Base-by-base conservation (phyloP, 805 yeast species). In the Cyberlindnera euphorbiae region DNA sequence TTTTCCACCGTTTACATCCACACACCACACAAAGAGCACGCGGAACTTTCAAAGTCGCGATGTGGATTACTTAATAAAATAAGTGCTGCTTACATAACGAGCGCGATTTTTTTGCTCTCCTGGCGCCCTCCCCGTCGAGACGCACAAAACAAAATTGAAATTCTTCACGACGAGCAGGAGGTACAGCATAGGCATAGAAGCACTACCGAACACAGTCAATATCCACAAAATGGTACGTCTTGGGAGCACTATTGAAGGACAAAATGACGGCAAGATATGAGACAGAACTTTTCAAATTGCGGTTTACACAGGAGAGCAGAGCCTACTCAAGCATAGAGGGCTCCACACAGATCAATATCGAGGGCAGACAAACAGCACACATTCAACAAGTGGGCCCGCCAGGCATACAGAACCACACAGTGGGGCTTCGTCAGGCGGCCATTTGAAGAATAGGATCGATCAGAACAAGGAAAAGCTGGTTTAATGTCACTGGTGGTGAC, bases 191-290 rank as follows among this genome's bases (percentile, higher is more conserved):
- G n/a, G 16, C 11, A 21, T 21, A 21, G 14, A 18, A 17, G 30
- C n/a, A n/a, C n/a, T n/a, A n/a, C n/a, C n/a, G n/a, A 25, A 6
- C 28, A 13, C 9, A 23, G 33, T 11, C n/a, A n/a, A 32, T 24
- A 30, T 27, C 26, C 31, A 36, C 45, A 45, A 44, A 42, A 45
- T 45, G 49, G 49, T 45, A 45, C 36, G 49, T 45, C 17, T 7
- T 16, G 3, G 5, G 12, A 10, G 22, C 14, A 15, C n/a, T n/a
- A 15, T 12, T 23, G n/a, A 16, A n/a, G 25, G 21, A 22, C 10
- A 8, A 23, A 10, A 26, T 13, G 19, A 21, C 12, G 17, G 17
- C n/a, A 8, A 14, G 19, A 29, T 8, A 13, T 9, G 11, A 30
- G 14, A 32, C n/a, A n/a, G n/a, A n/a, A n/a, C n/a, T n/a, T n/a